A percentile compares a stretch with the other conserved stretches of the same genome.
phyloP scores from a whole-genome alignment of 495 filamentous ascomycete genomes.

The Xylaria longipes region DNA sequence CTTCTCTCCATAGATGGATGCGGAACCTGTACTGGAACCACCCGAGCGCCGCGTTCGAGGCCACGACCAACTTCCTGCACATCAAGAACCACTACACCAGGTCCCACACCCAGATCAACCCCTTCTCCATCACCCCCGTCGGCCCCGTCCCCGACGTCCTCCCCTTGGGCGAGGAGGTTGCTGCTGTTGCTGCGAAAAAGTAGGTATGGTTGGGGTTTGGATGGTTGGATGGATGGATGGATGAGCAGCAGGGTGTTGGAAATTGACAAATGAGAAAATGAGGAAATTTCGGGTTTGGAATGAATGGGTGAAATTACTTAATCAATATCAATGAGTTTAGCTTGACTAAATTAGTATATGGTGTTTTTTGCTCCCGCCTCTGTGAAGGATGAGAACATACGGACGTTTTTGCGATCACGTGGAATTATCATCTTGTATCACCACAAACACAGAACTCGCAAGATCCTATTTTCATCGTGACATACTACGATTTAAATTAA shows the following conservation, averaged over 20 bases:
- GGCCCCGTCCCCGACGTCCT: constrained; percentile 70
- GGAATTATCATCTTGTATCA: neutral
- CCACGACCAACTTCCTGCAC: constrained; percentile 72
- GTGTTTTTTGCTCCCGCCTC: neutral
- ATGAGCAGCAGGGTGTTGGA: neutral
- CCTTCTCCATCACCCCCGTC: constrained; percentile 64
- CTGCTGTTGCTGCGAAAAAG: constrained; percentile 36
- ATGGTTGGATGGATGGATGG: too few relatives aligned
- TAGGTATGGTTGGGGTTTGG: neutral
- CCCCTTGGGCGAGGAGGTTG: constrained; percentile 50
- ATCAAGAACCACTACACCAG: constrained; percentile 65
- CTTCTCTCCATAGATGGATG: constrained; percentile 70
- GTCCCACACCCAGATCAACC: constrained; percentile 58
- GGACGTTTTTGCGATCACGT: neutral
- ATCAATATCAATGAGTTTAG: neutral
- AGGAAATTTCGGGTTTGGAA: neutral
- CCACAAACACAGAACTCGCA: neutral
- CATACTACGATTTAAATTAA: too few relatives aligned
- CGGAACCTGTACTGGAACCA: constrained; percentile 72
- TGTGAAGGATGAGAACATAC: neutral
- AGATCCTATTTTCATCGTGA: neutral
- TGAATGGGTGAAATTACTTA: too few relatives aligned
- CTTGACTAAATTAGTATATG: neutral
- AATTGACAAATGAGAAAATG: neutral
- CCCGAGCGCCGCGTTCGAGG: constrained; percentile 50